These are phyloP conservation scores for Castanea mollissima DNA, from an alignment of 306 rosid genomes.

Conservation along the genomic window DNA sequence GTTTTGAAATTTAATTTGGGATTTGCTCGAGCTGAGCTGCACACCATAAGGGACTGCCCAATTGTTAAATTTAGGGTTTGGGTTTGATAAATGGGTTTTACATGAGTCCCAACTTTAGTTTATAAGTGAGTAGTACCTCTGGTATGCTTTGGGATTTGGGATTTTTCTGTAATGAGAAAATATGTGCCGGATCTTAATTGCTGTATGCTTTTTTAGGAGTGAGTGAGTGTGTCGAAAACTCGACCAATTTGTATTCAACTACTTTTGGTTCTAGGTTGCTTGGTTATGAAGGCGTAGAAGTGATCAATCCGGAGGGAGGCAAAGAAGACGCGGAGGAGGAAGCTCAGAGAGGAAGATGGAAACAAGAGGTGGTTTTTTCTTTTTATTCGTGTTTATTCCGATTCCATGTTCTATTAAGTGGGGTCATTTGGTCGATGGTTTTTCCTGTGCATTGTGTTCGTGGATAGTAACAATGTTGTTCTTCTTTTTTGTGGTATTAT, in stretches of 20 bases:
- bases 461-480: no score
- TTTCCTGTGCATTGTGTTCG: neutral
- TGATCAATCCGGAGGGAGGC: slow-evolving; percentile 93
- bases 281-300: slow-evolving; percentile 90
- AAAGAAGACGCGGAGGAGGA: slow-evolving; percentile 91
- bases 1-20: neutral
- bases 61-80: neutral
- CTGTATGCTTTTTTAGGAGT: neutral
- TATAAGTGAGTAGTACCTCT: no score
- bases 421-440: neutral
- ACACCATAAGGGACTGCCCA: neutral
- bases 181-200: neutral
- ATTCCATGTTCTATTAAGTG: slow-evolving; percentile 4
- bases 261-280: slow-evolving; percentile 47
- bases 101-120: neutral
- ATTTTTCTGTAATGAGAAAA: neutral
- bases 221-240: neutral
- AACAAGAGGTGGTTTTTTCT: slow-evolving; percentile 54
- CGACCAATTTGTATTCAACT: slow-evolving; percentile 21
- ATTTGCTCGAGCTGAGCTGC: neutral
- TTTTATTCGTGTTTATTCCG: neutral
- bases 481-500: neutral
- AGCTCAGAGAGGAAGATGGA: slow-evolving; percentile 94
- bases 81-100: neutral
- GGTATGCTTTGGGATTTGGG: no score